Evolutionary conservation across 2,329 filamentous ascomycete species (phyloP).

Genomic region (Emergomyces pasteurianus): DNA sequence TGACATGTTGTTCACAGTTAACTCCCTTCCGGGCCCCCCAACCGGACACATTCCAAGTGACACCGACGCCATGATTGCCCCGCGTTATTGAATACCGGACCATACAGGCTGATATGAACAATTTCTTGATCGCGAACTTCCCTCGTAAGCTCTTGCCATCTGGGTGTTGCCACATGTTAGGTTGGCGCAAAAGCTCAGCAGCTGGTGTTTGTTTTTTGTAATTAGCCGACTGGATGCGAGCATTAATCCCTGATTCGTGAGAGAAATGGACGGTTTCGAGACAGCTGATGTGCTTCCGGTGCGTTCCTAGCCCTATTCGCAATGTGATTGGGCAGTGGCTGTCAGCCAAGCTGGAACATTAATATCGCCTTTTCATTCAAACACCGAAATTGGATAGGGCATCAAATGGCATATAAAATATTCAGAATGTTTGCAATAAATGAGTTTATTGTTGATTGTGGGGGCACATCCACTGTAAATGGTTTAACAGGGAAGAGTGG

Average conservation of each 20-base stretch:
- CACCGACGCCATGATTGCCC: background rate
- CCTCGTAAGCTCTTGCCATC: background rate
- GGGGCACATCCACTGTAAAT: background rate
- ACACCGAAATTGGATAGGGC: background rate
- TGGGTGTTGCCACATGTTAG: background rate
- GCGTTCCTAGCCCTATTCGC: background rate
- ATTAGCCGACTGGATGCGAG: background rate
- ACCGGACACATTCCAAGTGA: background rate
- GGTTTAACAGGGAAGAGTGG: background rate
- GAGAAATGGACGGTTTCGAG: background rate
- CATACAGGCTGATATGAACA: background rate
- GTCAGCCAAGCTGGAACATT: background rate
- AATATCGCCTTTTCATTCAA: background rate
- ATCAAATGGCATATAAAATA: background rate
- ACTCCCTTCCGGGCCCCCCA: background rate
- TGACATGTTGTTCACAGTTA: background rate
- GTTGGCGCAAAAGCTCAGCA: background rate
- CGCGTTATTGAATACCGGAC: background rate
- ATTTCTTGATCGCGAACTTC: background rate
- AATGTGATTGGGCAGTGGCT: background rate
- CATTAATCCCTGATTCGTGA: background rate
- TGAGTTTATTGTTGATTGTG: background rate
- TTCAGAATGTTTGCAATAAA: background rate
- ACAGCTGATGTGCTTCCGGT: background rate
- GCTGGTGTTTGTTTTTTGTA: background rate